A percentile compares a stretch with the other conserved stretches of the same genome.
These are phyloP conservation scores for Flaveria bidentis DNA, from an alignment of 129 eudicot species.

Conservation along the genomic window DNA sequence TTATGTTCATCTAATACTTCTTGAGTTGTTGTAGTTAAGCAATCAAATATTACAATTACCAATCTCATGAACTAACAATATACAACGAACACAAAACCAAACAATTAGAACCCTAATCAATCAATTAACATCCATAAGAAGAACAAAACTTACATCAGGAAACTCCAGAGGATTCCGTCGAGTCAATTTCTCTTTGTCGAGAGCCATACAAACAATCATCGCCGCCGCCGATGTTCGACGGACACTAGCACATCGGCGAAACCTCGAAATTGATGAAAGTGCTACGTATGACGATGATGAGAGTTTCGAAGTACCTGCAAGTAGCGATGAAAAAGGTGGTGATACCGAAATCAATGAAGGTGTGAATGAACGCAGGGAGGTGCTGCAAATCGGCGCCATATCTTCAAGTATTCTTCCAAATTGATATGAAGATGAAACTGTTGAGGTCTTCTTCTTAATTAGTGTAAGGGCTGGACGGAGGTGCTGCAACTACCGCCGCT, in stretches of 20 bases:
- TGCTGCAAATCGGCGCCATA: conserved; percentile 42
- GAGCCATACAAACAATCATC: conserved; percentile 67
- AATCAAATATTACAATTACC: neutral
- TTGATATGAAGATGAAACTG: neutral
- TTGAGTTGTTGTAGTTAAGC: neutral
- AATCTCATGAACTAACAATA: neutral
- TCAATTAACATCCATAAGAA: neutral
- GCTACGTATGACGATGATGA: conserved; percentile 6
- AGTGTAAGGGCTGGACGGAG: conserved; percentile 8
- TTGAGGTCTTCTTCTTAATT: neutral
- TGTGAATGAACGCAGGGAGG: conserved; percentile 28
- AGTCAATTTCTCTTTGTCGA: conserved; percentile 74
- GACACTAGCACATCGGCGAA: conserved; percentile 3
- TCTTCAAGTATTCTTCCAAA: neutral
- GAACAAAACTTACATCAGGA: conserved; percentile 53
- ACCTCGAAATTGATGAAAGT: conserved; percentile 16
- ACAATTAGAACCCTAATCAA: conserved; percentile 10
- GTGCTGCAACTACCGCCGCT: no score
- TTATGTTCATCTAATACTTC: no score
- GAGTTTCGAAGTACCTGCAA: conserved; percentile 9
- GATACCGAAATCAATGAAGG: conserved; percentile 28
- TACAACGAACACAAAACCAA: no score
- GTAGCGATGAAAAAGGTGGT: conserved; percentile 18
- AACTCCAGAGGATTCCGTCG: conserved; percentile 87
- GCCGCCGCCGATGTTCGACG: conserved; percentile 13